These are phyloP conservation scores for Aspergillus indologenus DNA, from an alignment of 495 filamentous ascomycete species.

Conservation along the genomic window DNA sequence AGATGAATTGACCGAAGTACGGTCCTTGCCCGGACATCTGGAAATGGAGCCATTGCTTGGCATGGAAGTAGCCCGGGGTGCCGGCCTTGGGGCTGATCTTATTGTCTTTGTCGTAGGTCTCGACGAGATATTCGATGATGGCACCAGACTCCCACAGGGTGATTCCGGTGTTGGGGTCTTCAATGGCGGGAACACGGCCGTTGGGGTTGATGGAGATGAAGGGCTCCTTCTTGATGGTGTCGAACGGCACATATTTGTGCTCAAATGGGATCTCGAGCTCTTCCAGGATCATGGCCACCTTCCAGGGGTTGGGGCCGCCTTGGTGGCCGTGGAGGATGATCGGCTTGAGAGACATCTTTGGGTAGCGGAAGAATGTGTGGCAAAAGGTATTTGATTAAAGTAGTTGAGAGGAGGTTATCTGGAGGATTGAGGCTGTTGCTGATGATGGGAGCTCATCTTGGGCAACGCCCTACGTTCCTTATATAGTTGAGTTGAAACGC, in stretches of 20 bases:
- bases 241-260: conserved; percentile 36
- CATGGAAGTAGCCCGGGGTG: conserved; percentile 46
- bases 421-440: background rate
- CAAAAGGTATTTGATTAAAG: background rate
- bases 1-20: conserved; percentile 59
- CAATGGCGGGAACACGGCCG: conserved; percentile 59
- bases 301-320: conserved; percentile 60
- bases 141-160: conserved; percentile 72
- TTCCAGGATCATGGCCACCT: conserved; percentile 60
- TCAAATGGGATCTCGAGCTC: conserved; percentile 61
- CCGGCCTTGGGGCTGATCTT: conserved; percentile 54
- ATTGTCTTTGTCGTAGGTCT: conserved; percentile 64
- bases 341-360: conserved; percentile 42
- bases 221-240: conserved; percentile 54
- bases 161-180: conserved; percentile 65
- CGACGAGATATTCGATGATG: conserved; percentile 67
- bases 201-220: conserved; percentile 67
- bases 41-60: conserved; percentile 66
- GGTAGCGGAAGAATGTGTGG: background rate
- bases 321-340: conserved; percentile 41
- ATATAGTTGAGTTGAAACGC: background rate
- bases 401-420: background rate
- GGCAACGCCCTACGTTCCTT: background rate
- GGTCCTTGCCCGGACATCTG: conserved; percentile 69
- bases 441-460: background rate